Conservation (phyloP, 2,329 filamentous ascomycete species). For the Cladophialophora chaetospira region DNA sequence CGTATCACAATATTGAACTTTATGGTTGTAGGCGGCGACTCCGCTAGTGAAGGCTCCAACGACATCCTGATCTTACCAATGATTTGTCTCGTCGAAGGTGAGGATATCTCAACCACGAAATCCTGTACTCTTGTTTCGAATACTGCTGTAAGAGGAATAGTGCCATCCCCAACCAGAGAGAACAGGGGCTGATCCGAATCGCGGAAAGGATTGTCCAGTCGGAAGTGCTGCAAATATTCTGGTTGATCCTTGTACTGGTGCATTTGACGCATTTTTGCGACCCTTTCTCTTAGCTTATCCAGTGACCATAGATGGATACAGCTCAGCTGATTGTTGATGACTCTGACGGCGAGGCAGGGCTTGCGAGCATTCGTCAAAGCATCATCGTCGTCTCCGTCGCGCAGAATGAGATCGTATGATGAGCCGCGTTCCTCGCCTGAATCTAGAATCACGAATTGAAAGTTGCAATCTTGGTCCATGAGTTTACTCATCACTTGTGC, state of each 20-base stretch:
- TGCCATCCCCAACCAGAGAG: slow-evolving; percentile 87
- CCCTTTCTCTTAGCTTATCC: slow-evolving; percentile 83
- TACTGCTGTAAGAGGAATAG: slow-evolving; percentile 88
- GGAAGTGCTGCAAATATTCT: slow-evolving; percentile 90
- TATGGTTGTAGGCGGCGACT: slow-evolving; percentile 85
- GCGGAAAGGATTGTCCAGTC: slow-evolving; percentile 87
- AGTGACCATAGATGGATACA: slow-evolving; percentile 93
- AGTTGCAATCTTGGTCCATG: slow-evolving; percentile 87
- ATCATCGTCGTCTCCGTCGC: slow-evolving; percentile 83
- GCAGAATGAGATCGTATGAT: slow-evolving; percentile 94
- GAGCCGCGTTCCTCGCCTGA: slow-evolving; percentile 85
- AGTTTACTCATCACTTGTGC: slow-evolving; percentile 98
- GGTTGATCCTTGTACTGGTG: slow-evolving; percentile 95
- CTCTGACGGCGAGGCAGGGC: slow-evolving; percentile 85
- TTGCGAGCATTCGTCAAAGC: slow-evolving; percentile 79
- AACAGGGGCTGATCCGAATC: slow-evolving; percentile 91
- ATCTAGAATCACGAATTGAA: slow-evolving; percentile 92
- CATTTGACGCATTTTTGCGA: slow-evolving; percentile 93
- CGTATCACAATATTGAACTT: slow-evolving; percentile 99
- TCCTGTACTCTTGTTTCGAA: slow-evolving; percentile 95
- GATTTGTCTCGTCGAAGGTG: slow-evolving; percentile 86
- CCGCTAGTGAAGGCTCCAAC: slow-evolving; percentile 87
- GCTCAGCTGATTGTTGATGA: slow-evolving; percentile 84
- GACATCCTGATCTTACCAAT: slow-evolving; percentile 89
- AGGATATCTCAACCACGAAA: slow-evolving; percentile 85